A percentile compares a stretch with the other conserved stretches of the same genome.
These are phyloP conservation scores for Stephanodiscus minutulus DNA, from an alignment of 108 stramenopile genomes.

Conservation along the genomic window DNA sequence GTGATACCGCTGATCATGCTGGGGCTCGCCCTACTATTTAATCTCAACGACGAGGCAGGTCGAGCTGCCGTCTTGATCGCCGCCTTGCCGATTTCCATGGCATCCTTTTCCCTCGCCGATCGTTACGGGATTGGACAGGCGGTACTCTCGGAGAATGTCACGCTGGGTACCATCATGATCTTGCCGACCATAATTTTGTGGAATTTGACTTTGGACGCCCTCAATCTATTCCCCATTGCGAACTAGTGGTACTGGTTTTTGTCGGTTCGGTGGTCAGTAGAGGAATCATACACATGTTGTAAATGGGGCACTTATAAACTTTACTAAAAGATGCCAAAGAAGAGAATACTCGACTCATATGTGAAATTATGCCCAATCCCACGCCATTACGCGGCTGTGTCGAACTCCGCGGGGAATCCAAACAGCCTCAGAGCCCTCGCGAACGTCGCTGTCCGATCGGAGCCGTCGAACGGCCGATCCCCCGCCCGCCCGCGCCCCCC, in stretches of 20 bases:
- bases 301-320: no score
- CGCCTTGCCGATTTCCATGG: conserved; percentile 46
- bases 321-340: no score
- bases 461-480: conserved; percentile 29
- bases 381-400: neutral
- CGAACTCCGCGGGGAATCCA: conserved; percentile 18
- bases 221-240: conserved; percentile 23
- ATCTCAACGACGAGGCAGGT: conserved; percentile 38
- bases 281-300: no score
- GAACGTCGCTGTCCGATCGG: conserved; percentile 28
- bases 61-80: conserved; percentile 52
- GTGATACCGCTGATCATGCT: conserved; percentile 49
- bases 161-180: conserved; percentile 46
- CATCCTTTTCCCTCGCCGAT: conserved; percentile 47
- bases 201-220: conserved; percentile 39
- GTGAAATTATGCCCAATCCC: neutral
- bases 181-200: conserved; percentile 45
- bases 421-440: conserved; percentile 37
- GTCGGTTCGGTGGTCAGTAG: no score
- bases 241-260: no score
- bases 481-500: conserved; percentile 36
- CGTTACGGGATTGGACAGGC: conserved; percentile 46
- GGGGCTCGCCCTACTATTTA: conserved; percentile 36
- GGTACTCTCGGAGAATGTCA: conserved; percentile 42
- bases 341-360: no score